Base-by-base conservation (phyloP, 169 alveolate genomes). In the Plasmodium chabaudi region DNA sequence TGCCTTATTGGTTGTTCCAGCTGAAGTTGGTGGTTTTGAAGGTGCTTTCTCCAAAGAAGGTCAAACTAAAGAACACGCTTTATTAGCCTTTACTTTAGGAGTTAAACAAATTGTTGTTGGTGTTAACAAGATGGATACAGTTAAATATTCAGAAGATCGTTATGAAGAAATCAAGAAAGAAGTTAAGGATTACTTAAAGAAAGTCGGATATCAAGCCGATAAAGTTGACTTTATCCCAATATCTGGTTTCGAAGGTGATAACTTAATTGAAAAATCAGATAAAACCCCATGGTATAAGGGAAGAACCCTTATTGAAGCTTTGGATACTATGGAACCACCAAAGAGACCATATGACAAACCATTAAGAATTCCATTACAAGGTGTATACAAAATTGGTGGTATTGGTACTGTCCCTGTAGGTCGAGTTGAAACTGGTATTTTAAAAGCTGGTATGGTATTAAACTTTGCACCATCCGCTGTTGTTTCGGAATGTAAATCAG, bases 381-480 rank as follows among this genome's bases (percentile, higher is more conserved):
- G 98, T 92, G 99, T 99, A 15, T 99, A 98, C 97, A 98, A 98
- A 97, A 99, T 99, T 92, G 98, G 99, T 75, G 99, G 99, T 95
- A 97, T 98, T 88, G 99, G 99, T 89, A 98, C 99, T 55, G 99
- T 98, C 89, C 99, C 99, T 67, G 99, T 97, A 70, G 99, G 99
- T 60, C 96, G 99, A 90, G 99, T 99, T 19, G 99, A 98, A 94
- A 97, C 99, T 72, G 99, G 99, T 87, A 87, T 97, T 72, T 95
- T 99, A 89, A 98, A 96, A 94, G 92, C 95, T 2, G 95, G 94
- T 70, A 88, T 90, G 94, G 91, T 92, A 56, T 87, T 95, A 53
- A 96, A 97, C 74, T 97, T 98, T 84, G 99, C 99, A 74, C 99
- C 99, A 69, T 94, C 94, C 51, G 98, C 97, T 87, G 92, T 98